Conservation (phyloP, 192 early-diverging fungal genomes). For the Podila horticola region DNA sequence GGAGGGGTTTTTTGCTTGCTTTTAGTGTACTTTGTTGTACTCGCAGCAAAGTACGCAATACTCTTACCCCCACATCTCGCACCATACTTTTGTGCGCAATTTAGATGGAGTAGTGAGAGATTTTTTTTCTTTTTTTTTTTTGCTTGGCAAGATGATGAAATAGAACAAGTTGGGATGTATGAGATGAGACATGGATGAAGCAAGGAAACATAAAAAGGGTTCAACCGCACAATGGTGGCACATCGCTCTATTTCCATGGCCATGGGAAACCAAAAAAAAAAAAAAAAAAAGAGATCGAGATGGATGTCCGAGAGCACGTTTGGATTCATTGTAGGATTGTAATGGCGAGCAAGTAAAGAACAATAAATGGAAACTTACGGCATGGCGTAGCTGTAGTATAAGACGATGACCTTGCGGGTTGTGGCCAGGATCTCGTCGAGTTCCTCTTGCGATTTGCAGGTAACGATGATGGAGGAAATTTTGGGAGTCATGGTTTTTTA, state of each 20-base stretch:
- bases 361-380: neutral
- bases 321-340: neutral
- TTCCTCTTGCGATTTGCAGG: conserved; percentile 34
- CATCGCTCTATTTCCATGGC: no score
- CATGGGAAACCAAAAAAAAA: no score
- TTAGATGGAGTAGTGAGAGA: neutral
- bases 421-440: conserved; percentile 17
- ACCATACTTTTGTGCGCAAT: neutral
- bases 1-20: no score
- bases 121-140: conserved; percentile 2
- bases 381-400: conserved; percentile 43
- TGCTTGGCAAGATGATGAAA: conserved; percentile 4
- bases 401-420: conserved; percentile 14
- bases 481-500: conserved; percentile 13
- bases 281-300: neutral
- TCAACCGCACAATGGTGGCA: neutral
- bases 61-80: neutral
- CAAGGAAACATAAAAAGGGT: neutral
- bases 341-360: neutral
- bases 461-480: conserved; percentile 16
- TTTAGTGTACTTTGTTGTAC: neutral
- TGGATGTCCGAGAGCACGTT: neutral
- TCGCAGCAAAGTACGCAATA: neutral
- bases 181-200: neutral
- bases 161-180: neutral